Conservation (phyloP, 2,329 filamentous ascomycete genomes). For the Hypoxylon sp. region DNA sequence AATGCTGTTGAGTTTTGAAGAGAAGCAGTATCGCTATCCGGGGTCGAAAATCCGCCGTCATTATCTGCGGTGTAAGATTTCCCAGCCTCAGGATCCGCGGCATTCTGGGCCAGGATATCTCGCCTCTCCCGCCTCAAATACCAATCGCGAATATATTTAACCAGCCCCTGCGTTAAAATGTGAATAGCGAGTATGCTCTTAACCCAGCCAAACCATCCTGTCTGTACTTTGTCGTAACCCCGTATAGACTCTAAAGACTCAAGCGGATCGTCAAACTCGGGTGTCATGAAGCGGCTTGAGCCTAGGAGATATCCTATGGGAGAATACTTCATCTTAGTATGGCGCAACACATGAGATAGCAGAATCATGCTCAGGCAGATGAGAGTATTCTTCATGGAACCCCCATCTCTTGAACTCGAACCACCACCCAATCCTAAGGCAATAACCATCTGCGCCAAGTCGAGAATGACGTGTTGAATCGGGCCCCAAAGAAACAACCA, state of each 20-base stretch:
- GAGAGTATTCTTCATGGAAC: slow-evolving; percentile 76
- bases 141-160: slow-evolving; percentile 79
- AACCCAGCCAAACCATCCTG: slow-evolving; percentile 74
- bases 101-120: slow-evolving; percentile 63
- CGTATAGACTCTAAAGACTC: slow-evolving; percentile 59
- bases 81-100: slow-evolving; percentile 75
- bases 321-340: slow-evolving; percentile 65
- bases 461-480: slow-evolving; percentile 88
- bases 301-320: slow-evolving; percentile 64
- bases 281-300: slow-evolving; percentile 62
- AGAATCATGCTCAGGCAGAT: slow-evolving; percentile 79
- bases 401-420: slow-evolving; percentile 76
- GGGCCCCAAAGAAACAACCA: slow-evolving; percentile 92
- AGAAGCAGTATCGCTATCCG: slow-evolving; percentile 67
- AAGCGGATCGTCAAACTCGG: slow-evolving; percentile 64
- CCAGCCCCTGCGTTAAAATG: slow-evolving; percentile 80
- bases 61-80: slow-evolving; percentile 62
- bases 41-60: slow-evolving; percentile 66
- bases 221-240: slow-evolving; percentile 68
- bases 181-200: slow-evolving; percentile 80
- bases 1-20: slow-evolving; percentile 69
- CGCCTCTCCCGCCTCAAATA: slow-evolving; percentile 73
- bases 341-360: slow-evolving; percentile 66
- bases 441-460: slow-evolving; percentile 93
- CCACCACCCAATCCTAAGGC: slow-evolving; percentile 91